Evolutionary conservation across 192 early-diverging fungal species (phyloP), one percentile per base, ranked within the genome.

Genomic region (Phlyctochytrium arcticum): DNA sequence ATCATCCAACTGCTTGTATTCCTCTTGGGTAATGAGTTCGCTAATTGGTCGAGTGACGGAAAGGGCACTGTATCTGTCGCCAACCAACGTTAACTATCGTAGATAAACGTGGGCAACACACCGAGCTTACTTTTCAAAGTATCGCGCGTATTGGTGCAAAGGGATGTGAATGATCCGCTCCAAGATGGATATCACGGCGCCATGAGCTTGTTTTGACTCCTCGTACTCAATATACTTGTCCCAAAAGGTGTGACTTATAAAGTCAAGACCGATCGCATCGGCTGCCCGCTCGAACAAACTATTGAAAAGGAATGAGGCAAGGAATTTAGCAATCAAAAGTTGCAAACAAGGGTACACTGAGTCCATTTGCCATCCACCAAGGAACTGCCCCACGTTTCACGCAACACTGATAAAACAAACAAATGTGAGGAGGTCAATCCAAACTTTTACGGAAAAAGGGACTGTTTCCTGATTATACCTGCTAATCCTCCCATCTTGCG

Each of bases 261-360:
- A 90, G 56, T 90, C 88, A 31, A 81, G 35, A 7, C 88, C 88
- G 26, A 87, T 83, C 32, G 64, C 70, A 30, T 72, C 63, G 31
- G 88, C 80, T 33, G 76, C 88, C 24, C 88, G 84, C 48, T 88
- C 83, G 69, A 89, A 87, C 37, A 89, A 29, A 27, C 88, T 89
- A 55, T n/a, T 62, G 36, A 56, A 19, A 62, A 23, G 24, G 35
- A 54, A 30, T 26, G 30, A n/a, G n/a, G n/a, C n/a, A n/a, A n/a
- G n/a, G n/a, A n/a, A n/a, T n/a, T n/a, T n/a, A n/a, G n/a, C n/a
- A n/a, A n/a, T n/a, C n/a, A n/a, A n/a, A n/a, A n/a, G n/a, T n/a
- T n/a, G n/a, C n/a, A n/a, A n/a, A n/a, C n/a, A n/a, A n/a, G n/a
- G n/a, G n/a, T n/a, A n/a, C n/a, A n/a, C n/a, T n/a, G n/a, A n/a